Conservation (phyloP, 148 eudicot genomes). For the Diospyros lotus region DNA sequence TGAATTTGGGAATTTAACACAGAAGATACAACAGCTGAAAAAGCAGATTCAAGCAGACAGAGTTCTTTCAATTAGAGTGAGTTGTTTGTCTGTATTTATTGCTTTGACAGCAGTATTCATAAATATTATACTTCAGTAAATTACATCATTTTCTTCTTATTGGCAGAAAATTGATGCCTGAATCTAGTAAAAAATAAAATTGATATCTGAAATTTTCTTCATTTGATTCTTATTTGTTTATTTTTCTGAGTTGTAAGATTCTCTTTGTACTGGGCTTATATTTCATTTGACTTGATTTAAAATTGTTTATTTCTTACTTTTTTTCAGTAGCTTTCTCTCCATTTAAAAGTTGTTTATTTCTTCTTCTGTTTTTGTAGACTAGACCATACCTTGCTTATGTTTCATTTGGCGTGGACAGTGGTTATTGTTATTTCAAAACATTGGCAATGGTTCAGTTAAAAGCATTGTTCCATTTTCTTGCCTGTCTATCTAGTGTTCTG, state of each 20-base stretch:
- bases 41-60: slow-evolving; percentile 67
- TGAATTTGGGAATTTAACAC: slow-evolving; percentile 31
- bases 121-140: background rate
- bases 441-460: too few relatives aligned
- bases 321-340: too few relatives aligned
- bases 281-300: background rate
- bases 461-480: background rate
- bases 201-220: background rate
- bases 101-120: background rate
- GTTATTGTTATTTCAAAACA: too few relatives aligned
- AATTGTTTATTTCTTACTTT: too few relatives aligned
- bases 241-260: too few relatives aligned
- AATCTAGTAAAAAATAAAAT: background rate
- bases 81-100: background rate
- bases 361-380: background rate
- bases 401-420: too few relatives aligned
- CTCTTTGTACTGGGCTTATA: background rate
- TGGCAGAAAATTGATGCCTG: background rate
- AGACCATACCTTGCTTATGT: too few relatives aligned
- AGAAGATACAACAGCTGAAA: slow-evolving; percentile 48
- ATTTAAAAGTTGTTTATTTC: background rate
- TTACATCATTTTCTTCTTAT: slow-evolving; percentile 5
- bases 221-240: too few relatives aligned
- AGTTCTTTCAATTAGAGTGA: slow-evolving; percentile 49
- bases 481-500: background rate